Conservation (phyloP, 1,139 yeast genomes). For the Groenewaldozyma auringiensis region DNA sequence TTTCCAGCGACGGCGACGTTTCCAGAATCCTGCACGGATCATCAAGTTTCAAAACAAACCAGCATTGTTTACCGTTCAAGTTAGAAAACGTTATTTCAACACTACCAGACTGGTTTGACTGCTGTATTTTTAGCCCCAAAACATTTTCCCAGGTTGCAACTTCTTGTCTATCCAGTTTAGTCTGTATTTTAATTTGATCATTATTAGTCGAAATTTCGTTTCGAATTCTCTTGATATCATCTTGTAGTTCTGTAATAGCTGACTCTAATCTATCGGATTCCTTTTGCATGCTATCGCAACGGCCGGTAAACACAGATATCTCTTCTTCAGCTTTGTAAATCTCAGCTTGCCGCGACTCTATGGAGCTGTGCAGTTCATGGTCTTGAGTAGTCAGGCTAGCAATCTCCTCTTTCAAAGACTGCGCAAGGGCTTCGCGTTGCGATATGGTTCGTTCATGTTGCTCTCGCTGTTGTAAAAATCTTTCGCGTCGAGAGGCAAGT, state of each 20-base stretch:
- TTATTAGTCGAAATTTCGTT: constrained; percentile 17
- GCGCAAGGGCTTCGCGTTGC: constrained; percentile 21
- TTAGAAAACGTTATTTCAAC: background rate
- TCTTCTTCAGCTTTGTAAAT: constrained; percentile 17
- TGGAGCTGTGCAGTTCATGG: constrained; percentile 18
- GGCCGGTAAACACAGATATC: constrained; percentile 18
- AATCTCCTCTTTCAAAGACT: constrained; percentile 20
- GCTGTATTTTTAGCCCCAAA: constrained; percentile 26
- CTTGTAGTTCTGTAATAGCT: constrained; percentile 15
- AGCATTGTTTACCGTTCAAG: constrained; percentile 18
- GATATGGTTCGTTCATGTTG: constrained; percentile 17
- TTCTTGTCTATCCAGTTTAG: constrained; percentile 25
- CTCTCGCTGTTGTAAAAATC: constrained; percentile 21
- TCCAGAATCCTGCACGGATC: constrained; percentile 8
- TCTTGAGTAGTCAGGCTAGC: constrained; percentile 19
- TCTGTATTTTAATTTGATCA: constrained; percentile 20
- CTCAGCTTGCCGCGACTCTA: constrained; percentile 20
- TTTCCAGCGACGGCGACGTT: constrained; percentile 14
- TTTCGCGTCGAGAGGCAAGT: constrained; percentile 11
- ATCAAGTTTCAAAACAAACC: constrained; percentile 23
- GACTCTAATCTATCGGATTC: constrained; percentile 13
- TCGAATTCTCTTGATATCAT: constrained; percentile 11
- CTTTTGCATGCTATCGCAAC: constrained; percentile 18
- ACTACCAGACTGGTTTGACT: constrained; percentile 6
- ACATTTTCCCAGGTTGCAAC: constrained; percentile 26